Base-by-base conservation (phyloP, 192 early-diverging fungal species). In the Linnemannia exigua region DNA sequence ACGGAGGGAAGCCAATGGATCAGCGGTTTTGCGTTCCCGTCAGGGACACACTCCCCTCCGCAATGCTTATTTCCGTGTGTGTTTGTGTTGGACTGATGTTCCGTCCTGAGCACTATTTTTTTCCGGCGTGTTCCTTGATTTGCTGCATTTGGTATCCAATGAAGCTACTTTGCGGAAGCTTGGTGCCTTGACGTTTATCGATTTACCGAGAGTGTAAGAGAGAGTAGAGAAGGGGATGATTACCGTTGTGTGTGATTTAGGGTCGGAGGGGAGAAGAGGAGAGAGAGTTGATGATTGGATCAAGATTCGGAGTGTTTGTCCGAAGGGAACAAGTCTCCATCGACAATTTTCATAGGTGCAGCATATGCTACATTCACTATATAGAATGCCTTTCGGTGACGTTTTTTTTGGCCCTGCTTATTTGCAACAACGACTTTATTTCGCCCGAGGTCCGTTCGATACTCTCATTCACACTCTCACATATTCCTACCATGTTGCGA, bases 161-260 rank as follows among this genome's bases (percentile, higher is more conserved):
- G 41, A 44, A 44, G 41, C 41, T 44, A 9, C 28, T 63, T 15
- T 15, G 58, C 31, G 11, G 54, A 9, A 25, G 54, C 22, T 7
- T 58, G 41, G 9, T 28, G 54, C 22, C n/a, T 31, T 63, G 58
- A 1, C 4, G 12, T 15, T 63, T 11, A n/a, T 31, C 14, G n/a
- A 14, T 36, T 70, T 36, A 70, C 36, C 68, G n/a, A 41, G 33
- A 44, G 38, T 12, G 68, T 14, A 16, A 20, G 68, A 20, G 68
- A 12, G 67, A 22, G 68, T 3, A 37, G 35, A 5, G 58, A 41
- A 2, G 9, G 1, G 33, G 68, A 44, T 70, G 38, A 37, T 70
- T 70, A 70, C 68, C 68, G 71, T 72, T 72, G 71, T 72, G 71
- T 72, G 71, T 33, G 71, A 72, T 36, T 38, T 33, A 33, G 36